A percentile compares a stretch with the other conserved stretches of the same genome.
Conservation (phyloP, 176 grass and related monocot species). For the Avena sativa region DNA sequence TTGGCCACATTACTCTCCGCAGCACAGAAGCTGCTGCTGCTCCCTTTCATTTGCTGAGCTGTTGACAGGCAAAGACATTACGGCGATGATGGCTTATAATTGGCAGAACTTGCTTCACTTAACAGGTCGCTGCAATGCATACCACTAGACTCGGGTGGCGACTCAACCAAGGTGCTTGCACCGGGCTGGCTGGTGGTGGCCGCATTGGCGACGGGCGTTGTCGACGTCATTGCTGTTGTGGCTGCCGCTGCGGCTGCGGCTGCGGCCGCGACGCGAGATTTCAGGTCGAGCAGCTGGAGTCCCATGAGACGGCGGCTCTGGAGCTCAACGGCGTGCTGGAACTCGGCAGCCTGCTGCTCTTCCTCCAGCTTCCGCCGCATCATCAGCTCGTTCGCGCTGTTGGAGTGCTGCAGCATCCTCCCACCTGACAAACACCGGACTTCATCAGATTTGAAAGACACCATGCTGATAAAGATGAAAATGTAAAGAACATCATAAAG, state of each 20-base stretch:
- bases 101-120: neutral
- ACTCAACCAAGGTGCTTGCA: slow-evolving; percentile 25
- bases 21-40: slow-evolving; percentile 17
- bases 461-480: neutral
- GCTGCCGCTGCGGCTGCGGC: neutral
- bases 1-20: slow-evolving; percentile 52
- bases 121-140: neutral
- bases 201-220: slow-evolving; percentile 6
- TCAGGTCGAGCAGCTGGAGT: slow-evolving; percentile 71
- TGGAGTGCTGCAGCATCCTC: slow-evolving; percentile 79
- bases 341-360: slow-evolving; percentile 74
- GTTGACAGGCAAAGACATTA: slow-evolving; percentile 40
- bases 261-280: slow-evolving; percentile 33
- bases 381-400: slow-evolving; percentile 63
- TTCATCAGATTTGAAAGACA: neutral
- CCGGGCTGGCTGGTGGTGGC: slow-evolving; percentile 24
- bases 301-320: slow-evolving; percentile 74
- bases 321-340: slow-evolving; percentile 84
- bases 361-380: slow-evolving; percentile 80
- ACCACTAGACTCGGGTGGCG: slow-evolving; percentile 42
- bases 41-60: slow-evolving; percentile 53
- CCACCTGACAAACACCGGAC: slow-evolving; percentile 41
- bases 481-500: neutral
- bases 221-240: neutral
- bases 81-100: slow-evolving; percentile 1